Evolutionary conservation across 2,329 filamentous ascomycete genomes (phyloP), one percentile per base, ranked within the genome.

Genomic region (Cercospora sojina): DNA sequence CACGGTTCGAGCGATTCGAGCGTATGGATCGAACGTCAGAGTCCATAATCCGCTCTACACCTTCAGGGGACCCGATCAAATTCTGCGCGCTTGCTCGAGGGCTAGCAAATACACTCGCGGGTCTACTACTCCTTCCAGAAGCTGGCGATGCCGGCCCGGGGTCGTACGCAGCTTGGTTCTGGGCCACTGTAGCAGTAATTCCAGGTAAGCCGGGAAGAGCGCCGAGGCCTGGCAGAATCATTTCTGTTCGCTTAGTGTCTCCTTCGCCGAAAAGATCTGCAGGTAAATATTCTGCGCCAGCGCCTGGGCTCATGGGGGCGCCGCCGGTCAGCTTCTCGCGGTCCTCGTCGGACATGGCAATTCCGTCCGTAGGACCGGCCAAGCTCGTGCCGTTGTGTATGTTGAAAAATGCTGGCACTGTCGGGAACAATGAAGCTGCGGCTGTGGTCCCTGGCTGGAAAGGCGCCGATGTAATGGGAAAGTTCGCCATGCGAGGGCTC

Each of bases 231-330:
- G 77, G 77, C 6, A 79, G 68, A 60, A 71, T 72, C 53, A 70
- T 65, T 20, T 67, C 61, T 41, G 25, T 64, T 61, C 55, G 60
- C 49, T 51, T 73, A 58, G 64, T 70, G 60, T 78, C 76, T 27
- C 72, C 72, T 25, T 77, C 75, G 18, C 69, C 73, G 57, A 79
- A 77, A 3, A 90, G 80, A 66, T 86, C 87, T 1, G 91, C 90
- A 0, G 91, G 91, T 16, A 96, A 80, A 3, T 94, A 82, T 16
- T 76, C 74, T 20, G 89, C 85, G 29, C 90, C 88, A 2, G 91
- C 91, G 3, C 90, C 90, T 1, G 91, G 91, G 72, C 90, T 93
- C 76, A 94, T 86, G 0, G 90, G 90, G 2, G 90, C 91, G 29
- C 86, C 88, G 18, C 83, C 85, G 3, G 84, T 87, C 38, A 90